phyloP scores from a whole-genome alignment of 2,329 filamentous ascomycete species.

The Diaporthe velutina region DNA sequence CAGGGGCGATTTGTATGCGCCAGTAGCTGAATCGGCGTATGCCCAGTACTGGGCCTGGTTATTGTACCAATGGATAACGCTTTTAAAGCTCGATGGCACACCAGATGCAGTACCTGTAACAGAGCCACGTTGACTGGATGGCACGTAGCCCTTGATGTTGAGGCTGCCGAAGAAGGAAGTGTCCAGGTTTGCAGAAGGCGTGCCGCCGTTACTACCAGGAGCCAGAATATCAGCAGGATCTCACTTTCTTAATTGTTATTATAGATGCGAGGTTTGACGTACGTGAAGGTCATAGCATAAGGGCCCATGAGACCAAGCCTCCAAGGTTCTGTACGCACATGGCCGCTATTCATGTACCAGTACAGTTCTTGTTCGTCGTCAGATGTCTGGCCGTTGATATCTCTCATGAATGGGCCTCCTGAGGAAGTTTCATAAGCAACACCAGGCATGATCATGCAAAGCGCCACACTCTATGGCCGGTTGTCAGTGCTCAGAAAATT shows the following conservation, averaged over 20 bases:
- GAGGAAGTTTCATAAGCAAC: constrained; percentile 67
- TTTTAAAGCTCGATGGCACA: constrained; percentile 63
- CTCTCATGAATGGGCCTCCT: constrained; percentile 75
- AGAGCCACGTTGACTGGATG: constrained; percentile 67
- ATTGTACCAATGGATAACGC: constrained; percentile 77
- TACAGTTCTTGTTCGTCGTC: constrained; percentile 70
- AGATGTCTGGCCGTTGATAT: constrained; percentile 76
- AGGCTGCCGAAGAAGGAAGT: constrained; percentile 48
- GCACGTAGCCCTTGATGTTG: constrained; percentile 69
- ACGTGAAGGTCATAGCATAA: constrained; percentile 57
- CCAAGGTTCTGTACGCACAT: constrained; percentile 72
- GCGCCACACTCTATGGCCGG: constrained; percentile 57
- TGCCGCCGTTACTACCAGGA: background rate
- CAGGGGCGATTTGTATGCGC: constrained; percentile 71
- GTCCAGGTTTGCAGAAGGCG: constrained; percentile 13
- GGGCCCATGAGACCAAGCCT: constrained; percentile 76
- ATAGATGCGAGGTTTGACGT: background rate
- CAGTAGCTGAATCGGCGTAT: constrained; percentile 62
- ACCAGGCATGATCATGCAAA: constrained; percentile 70
- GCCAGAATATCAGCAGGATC: background rate
- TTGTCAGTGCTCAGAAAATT: constrained; percentile 41
- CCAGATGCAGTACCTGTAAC: constrained; percentile 73
- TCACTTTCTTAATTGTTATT: too few relatives aligned
- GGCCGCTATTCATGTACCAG: constrained; percentile 78
- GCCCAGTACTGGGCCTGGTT: constrained; percentile 74